Evolutionary conservation across 2,329 filamentous ascomycete genomes (phyloP).

Genomic region (Paecilomyces sp.): DNA sequence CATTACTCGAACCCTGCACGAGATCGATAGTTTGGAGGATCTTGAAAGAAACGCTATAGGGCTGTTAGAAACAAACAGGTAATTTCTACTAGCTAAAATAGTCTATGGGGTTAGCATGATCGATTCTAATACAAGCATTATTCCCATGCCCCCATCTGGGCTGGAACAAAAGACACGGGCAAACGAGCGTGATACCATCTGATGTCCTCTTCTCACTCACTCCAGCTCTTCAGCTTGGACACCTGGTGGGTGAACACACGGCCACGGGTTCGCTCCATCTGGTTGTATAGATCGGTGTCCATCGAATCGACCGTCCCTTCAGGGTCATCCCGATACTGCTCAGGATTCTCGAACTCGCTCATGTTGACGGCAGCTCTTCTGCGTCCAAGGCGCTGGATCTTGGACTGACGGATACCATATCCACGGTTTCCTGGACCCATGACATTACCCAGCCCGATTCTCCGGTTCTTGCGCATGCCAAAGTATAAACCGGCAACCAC

Average conservation of each 20-base stretch:
- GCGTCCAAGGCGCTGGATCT: conserved; percentile 24
- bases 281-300: conserved; percentile 19
- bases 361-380: conserved; percentile 19
- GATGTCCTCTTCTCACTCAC: conserved; percentile 5
- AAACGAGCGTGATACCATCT: background rate
- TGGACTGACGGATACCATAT: conserved; percentile 30
- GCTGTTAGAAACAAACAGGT: background rate
- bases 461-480: conserved; percentile 34
- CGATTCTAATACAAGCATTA: background rate
- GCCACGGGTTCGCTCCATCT: conserved; percentile 19
- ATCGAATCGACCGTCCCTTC: conserved; percentile 10
- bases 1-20: background rate
- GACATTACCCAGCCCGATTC: conserved; percentile 27
- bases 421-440: conserved; percentile 28
- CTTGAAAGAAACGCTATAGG: background rate
- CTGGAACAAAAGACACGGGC: background rate
- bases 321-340: conserved; percentile 16
- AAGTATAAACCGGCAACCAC: conserved; percentile 32
- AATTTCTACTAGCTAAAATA: background rate
- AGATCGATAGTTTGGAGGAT: background rate
- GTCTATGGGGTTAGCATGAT: background rate
- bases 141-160: background rate
- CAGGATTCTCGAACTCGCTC: conserved; percentile 19
- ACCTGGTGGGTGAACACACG: conserved; percentile 31
- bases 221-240: conserved; percentile 30